These are phyloP conservation scores for Clausena lansium DNA, from an alignment of 345 rosid genomes.

Conservation along the genomic window DNA sequence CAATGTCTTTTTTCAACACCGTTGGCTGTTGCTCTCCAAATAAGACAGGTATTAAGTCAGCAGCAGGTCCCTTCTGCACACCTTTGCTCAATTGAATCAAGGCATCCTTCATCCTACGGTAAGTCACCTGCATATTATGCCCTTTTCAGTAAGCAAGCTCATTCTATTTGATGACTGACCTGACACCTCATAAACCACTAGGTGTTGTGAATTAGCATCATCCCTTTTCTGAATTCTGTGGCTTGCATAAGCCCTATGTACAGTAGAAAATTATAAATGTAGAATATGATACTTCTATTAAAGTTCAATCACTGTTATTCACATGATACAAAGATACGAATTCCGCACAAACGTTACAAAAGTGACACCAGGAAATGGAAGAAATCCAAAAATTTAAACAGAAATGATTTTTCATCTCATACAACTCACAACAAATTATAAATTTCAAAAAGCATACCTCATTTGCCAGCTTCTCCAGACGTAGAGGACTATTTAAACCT, in stretches of 20 bases:
- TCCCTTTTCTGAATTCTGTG: background rate
- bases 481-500: constrained; percentile 69
- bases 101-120: constrained; percentile 90
- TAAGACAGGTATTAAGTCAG: constrained; percentile 77
- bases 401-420: background rate
- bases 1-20: constrained; percentile 50
- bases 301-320: background rate
- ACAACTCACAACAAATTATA: constrained; percentile 3
- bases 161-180: constrained; percentile 2
- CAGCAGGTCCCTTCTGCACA: constrained; percentile 82
- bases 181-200: constrained; percentile 1
- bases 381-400: constrained; percentile 13
- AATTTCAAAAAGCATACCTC: constrained; percentile 48
- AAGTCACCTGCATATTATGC: constrained; percentile 57
- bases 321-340: background rate
- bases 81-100: constrained; percentile 85
- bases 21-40: constrained; percentile 76
- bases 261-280: background rate
- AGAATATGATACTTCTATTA: background rate
- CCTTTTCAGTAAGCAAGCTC: background rate
- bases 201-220: background rate
- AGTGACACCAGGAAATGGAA: background rate
- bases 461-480: constrained; percentile 88
- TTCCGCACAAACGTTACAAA: background rate
- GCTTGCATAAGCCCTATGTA: background rate